Evolutionary conservation across 306 rosid genomes (phyloP), one percentile per base, ranked within the genome.

Genomic region (Psophocarpus tetragonolobus): DNA sequence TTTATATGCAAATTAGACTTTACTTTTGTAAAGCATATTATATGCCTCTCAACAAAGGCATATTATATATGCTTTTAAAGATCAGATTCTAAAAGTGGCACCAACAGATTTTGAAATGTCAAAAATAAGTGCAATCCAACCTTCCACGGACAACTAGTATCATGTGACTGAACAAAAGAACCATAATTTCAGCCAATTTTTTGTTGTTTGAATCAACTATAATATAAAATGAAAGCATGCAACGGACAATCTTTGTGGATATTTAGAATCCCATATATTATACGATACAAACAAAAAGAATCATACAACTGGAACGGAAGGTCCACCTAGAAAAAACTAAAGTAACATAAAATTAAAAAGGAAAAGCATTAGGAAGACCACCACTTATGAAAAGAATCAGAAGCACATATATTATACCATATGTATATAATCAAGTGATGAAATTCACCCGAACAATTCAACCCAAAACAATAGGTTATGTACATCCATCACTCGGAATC

Each of bases 401-500:
- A 84, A 76, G 87, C 84, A 81, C 44, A 79, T 32, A 58, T 81
- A 74, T 54, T 58, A 73, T 42, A 75, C 21, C 21, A 39, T 18
- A 60, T 58, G 35, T 81, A 82, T 75, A 67, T 81, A 73, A 51
- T 27, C 14, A 54, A 74, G 85, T 41, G 89, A 87, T 74, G 53
- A 87, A 85, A 71, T 78, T 84, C 82, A 84, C 84, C 84, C n/a
- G 36, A 50, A 66, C 81, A 76, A 82, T 20, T 68, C 82, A 73
- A 80, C 82, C 24, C 18, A 27, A 65, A 75, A 26, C 75, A 83
- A 38, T 5, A 24, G 67, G 44, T 47, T 69, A 77, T 86, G 73
- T 87, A 86, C 93, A 86, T 80, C 61, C 93, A 86, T 80, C 61
- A 80, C 84, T 62, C 82, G 44, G 79, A 80, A 84, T 84, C 82